Percentiles rank a stretch among this genome's conserved stretches.
These are phyloP conservation scores for Aphanomyces astaci DNA, from an alignment of 352 stramenopile genomes.

Conservation along the genomic window DNA sequence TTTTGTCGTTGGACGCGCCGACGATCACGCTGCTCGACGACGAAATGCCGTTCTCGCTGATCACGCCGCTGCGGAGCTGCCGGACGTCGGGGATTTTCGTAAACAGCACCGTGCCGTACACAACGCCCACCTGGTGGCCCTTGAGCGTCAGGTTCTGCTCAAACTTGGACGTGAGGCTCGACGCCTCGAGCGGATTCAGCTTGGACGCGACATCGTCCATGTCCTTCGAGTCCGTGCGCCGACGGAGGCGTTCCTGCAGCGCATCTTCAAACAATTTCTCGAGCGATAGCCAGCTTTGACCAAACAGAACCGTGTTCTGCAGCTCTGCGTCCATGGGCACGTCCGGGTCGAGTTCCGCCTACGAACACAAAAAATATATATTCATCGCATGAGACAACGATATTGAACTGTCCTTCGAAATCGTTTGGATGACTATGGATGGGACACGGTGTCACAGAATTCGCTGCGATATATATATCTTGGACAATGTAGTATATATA, in stretches of 20 bases:
- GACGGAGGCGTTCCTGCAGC: conserved; percentile 69
- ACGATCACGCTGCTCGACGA: conserved; percentile 84
- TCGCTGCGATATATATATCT: no score
- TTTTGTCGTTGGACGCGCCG: conserved; percentile 39
- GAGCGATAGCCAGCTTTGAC: conserved; percentile 80
- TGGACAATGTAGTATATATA: no score
- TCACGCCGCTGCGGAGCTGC: conserved; percentile 77
- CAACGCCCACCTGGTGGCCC: conserved; percentile 76
- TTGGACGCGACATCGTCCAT: conserved; percentile 33
- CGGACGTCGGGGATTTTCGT: conserved; percentile 84
- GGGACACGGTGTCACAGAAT: no score
- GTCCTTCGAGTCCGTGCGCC: conserved; percentile 34
- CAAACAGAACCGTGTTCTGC: conserved; percentile 78
- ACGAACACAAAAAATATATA: conserved; percentile 20
- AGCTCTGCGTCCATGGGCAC: conserved; percentile 72
- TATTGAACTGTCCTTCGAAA: no score
- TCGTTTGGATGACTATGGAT: no score
- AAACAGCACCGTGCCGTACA: conserved; percentile 84
- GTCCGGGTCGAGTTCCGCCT: conserved; percentile 37
- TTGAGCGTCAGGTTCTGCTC: conserved; percentile 83
- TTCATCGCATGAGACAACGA: no score
- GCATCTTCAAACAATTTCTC: conserved; percentile 87
- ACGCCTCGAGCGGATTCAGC: conserved; percentile 29
- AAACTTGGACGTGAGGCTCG: conserved; percentile 79
- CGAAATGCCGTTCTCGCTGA: conserved; percentile 82